phyloP scores from a whole-genome alignment of 2,329 filamentous ascomycete species.

The Tolypocladium sp. region DNA sequence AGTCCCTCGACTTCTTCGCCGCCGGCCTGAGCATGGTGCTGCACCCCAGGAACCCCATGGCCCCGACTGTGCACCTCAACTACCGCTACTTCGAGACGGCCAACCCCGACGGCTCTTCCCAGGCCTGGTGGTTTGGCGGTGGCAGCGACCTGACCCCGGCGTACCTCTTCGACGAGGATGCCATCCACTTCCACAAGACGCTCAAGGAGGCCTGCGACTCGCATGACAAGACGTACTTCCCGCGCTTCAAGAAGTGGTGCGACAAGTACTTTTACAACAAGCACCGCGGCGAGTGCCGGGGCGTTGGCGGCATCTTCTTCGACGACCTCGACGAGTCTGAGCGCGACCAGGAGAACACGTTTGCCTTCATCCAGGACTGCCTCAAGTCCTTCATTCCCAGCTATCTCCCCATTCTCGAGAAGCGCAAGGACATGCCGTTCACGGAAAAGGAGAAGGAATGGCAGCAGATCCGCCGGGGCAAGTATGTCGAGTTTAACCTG shows the following conservation, averaged over 20 bases:
- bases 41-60: constrained; percentile 92
- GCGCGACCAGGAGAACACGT: constrained; percentile 80
- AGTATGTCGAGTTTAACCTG: constrained; percentile 97
- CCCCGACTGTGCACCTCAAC: constrained; percentile 94
- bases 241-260: constrained; percentile 95
- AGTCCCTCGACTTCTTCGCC: constrained; percentile 89
- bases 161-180: constrained; percentile 96
- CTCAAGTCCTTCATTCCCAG: constrained; percentile 81
- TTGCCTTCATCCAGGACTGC: constrained; percentile 80
- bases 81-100: constrained; percentile 98
- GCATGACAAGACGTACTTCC: constrained; percentile 87
- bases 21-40: constrained; percentile 87
- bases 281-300: constrained; percentile 78
- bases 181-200: constrained; percentile 89
- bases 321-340: constrained; percentile 87
- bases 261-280: constrained; percentile 95
- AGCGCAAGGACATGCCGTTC: constrained; percentile 85
- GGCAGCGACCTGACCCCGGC: constrained; percentile 87
- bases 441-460: constrained; percentile 82
- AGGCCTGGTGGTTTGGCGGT: constrained; percentile 97
- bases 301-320: constrained; percentile 95
- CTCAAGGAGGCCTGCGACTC: constrained; percentile 90
- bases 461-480: constrained; percentile 90
- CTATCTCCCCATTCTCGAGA: constrained; percentile 82
- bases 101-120: constrained; percentile 67